Evolutionary conservation across 176 grass and related monocot genomes (phyloP).

Genomic region (Carex parvula): DNA sequence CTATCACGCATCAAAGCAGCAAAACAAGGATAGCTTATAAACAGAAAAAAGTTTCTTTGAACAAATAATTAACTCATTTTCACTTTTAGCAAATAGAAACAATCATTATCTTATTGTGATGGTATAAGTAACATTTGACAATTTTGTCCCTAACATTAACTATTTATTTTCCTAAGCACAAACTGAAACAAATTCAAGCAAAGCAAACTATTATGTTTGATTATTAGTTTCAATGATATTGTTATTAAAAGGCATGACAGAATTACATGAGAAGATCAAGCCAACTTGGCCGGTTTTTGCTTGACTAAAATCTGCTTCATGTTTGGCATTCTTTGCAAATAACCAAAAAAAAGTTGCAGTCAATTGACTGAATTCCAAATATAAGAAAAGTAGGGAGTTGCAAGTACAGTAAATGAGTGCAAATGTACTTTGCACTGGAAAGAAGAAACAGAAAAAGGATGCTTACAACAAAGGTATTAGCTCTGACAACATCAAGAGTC

Average conservation of each 20-base stretch:
- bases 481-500: conserved; percentile 93
- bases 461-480: conserved; percentile 98
- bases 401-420: not conserved
- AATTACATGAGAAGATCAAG: not conserved
- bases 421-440: conserved; percentile 3
- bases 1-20: not conserved
- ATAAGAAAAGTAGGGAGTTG: conserved; percentile 3
- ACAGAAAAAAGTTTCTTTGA: not conserved
- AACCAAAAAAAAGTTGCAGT: not conserved
- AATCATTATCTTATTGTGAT: not conserved
- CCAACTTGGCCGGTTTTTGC: not conserved
- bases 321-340: not conserved
- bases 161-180: not conserved
- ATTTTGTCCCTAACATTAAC: not conserved
- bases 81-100: not conserved
- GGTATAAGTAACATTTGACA: not conserved
- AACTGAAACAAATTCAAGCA: not conserved
- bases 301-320: not conserved
- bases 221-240: not conserved
- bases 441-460: conserved; percentile 13
- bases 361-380: not conserved
- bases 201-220: not conserved
- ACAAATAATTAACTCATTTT: not conserved
- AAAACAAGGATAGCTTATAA: not conserved
- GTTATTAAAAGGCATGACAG: not conserved